phyloP scores from a whole-genome alignment of 345 rosid species.

The Viola odorata region DNA sequence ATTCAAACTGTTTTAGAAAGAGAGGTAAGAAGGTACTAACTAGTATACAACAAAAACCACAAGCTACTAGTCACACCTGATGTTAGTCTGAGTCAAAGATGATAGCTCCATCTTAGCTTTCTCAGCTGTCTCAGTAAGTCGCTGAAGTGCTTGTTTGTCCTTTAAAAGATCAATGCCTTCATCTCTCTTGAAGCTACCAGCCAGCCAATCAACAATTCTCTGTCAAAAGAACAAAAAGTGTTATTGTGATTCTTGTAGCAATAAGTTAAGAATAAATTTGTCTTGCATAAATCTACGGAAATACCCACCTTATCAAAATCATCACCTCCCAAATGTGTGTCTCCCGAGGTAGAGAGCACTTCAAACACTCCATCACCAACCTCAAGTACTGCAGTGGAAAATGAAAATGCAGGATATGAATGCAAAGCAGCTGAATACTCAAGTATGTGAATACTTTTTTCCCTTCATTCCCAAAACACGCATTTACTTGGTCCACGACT shows the following conservation, averaged over 20 bases:
- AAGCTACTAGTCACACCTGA: conserved; percentile 37
- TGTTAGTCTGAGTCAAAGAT: conserved; percentile 79
- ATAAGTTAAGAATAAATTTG: background rate
- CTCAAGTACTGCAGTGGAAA: conserved; percentile 70
- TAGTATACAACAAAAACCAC: background rate
- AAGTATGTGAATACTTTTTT: background rate
- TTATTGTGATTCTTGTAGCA: background rate
- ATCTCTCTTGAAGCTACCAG: conserved; percentile 63
- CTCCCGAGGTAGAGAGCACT: conserved; percentile 97
- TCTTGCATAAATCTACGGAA: background rate
- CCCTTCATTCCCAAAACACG: background rate
- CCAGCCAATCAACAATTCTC: conserved; percentile 98
- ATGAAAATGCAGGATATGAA: background rate
- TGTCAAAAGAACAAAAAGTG: conserved; percentile 20
- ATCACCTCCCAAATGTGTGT: conserved; percentile 99
- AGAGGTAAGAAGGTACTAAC: background rate
- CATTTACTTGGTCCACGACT: no score
- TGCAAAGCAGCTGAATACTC: background rate
- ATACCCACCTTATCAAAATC: conserved; percentile 81
- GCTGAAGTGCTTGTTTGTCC: conserved; percentile 97
- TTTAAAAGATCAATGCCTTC: conserved; percentile 95
- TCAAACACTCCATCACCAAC: conserved; percentile 99
- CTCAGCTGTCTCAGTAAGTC: conserved; percentile 91
- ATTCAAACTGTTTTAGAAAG: background rate
- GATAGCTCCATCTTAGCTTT: conserved; percentile 98